Evolutionary conservation across 441 rosid species (phyloP), one percentile per base, ranked within the genome.

Genomic region (Populus hybrid): DNA sequence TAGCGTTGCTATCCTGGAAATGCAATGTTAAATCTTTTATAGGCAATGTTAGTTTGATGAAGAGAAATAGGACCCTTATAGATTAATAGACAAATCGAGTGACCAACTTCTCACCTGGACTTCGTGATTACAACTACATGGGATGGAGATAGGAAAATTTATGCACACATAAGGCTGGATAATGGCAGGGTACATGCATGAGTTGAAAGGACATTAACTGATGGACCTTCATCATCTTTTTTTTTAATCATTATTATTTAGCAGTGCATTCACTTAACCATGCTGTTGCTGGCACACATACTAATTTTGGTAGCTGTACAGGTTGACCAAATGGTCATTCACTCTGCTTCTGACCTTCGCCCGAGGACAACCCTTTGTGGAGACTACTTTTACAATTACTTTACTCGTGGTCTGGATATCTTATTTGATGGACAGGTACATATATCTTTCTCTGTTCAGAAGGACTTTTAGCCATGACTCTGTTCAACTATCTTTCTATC

Each of bases 301-400:
- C 80, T 78, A 45, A 76, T 78, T 76, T 77, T 78, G 65, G 72
- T 35, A n/a, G 23, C 53, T 64, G 56, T 84, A 71, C 88, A 96
- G 98, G 97, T 96, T 20, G 99, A 93, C 86, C 98, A 96, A 85
- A 96, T 96, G 99, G 95, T 94, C 68, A 94, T 96, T 81, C 99
- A 96, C 79, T 96, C 98, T 56, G 93, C 97, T 9, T 89, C 92
- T 16, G 97, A 96, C 77, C 95, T 89, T 66, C 92, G 90, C 26
- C 99, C 98, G 18, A 85, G 91, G 69, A 90, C 97, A 73, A 93
- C 98, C 7, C 88, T 94, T 29, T 96, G 98, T 85, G 98, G 95
- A 40, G 99, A 96, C 85, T 96, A 96, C 86, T 96, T 96, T 80
- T 94, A 91, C 85, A 94, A 96, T 81, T 96, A 93, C 77, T 96